Percentiles rank a stretch among this genome's conserved stretches.
phyloP scores from a whole-genome alignment of 495 filamentous ascomycete genomes.

The Penicillium cinerascens region DNA sequence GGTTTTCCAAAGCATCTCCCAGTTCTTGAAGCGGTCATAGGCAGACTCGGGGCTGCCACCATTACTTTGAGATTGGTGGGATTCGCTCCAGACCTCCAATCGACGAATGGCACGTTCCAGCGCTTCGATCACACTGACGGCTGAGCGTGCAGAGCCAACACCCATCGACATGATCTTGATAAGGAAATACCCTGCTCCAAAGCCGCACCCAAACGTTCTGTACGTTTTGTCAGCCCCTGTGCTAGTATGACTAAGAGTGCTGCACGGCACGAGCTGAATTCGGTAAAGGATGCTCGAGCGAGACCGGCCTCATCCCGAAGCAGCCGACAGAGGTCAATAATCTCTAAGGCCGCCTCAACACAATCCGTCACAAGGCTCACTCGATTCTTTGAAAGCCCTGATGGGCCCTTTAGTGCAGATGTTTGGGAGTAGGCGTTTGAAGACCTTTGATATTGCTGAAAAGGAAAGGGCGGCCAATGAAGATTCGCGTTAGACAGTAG shows the following conservation, averaged over 20 bases:
- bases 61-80: conserved; percentile 29
- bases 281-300: conserved; percentile 49
- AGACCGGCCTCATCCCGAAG: conserved; percentile 49
- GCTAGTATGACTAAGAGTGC: conserved; percentile 48
- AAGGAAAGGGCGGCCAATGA: conserved; percentile 48
- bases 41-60: conserved; percentile 37
- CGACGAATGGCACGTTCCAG: conserved; percentile 47
- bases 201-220: conserved; percentile 43
- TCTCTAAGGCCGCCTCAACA: conserved; percentile 48
- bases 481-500: conserved; percentile 47
- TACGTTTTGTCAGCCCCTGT: conserved; percentile 46
- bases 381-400: conserved; percentile 38
- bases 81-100: conserved; percentile 40
- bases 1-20: conserved; percentile 52
- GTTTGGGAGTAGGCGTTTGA: too few species aligned
- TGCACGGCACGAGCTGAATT: conserved; percentile 51
- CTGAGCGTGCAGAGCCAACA: conserved; percentile 46
- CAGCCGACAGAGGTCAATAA: conserved; percentile 45
- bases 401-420: conserved; percentile 29
- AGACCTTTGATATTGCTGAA: conserved; percentile 43
- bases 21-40: conserved; percentile 51
- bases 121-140: conserved; percentile 50
- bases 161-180: conserved; percentile 54
- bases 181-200: conserved; percentile 46
- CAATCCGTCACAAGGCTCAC: conserved; percentile 45